These are phyloP conservation scores for Suhomyces bribrorum DNA, from an alignment of 1,139 yeast species.

Conservation along the genomic window DNA sequence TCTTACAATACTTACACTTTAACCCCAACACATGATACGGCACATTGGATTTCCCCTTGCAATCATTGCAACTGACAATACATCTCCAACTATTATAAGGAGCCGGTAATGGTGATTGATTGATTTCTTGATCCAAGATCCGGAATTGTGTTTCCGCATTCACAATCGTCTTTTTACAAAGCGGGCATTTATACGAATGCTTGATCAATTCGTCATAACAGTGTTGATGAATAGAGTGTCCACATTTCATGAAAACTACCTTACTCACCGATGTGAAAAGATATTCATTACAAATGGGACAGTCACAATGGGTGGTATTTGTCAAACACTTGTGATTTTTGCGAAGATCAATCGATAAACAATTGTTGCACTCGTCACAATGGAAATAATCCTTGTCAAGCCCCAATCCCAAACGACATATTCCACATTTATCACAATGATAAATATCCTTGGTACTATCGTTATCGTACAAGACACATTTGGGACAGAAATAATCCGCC, in stretches of 20 bases:
- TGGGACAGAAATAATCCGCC: constrained; percentile 75
- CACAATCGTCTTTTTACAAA: constrained; percentile 79
- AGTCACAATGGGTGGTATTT: constrained; percentile 84
- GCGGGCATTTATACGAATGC: constrained; percentile 86
- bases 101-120: constrained; percentile 72
- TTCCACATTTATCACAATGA: constrained; percentile 91
- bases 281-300: constrained; percentile 92
- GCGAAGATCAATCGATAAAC: constrained; percentile 77
- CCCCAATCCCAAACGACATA: constrained; percentile 87
- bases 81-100: constrained; percentile 80
- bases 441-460: constrained; percentile 80
- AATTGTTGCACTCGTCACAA: constrained; percentile 87
- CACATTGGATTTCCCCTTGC: constrained; percentile 78
- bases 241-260: constrained; percentile 91
- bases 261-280: constrained; percentile 83
- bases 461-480: constrained; percentile 82
- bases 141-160: constrained; percentile 90
- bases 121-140: constrained; percentile 79
- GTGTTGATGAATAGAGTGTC: constrained; percentile 86
- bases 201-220: constrained; percentile 81
- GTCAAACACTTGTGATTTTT: constrained; percentile 82
- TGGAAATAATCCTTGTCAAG: constrained; percentile 87
- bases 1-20: constrained; percentile 81
- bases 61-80: constrained; percentile 82
- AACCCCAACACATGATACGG: constrained; percentile 83